Evolutionary conservation across 768 basidiomycete species (phyloP).

Genomic region (Tulasnella sp.): DNA sequence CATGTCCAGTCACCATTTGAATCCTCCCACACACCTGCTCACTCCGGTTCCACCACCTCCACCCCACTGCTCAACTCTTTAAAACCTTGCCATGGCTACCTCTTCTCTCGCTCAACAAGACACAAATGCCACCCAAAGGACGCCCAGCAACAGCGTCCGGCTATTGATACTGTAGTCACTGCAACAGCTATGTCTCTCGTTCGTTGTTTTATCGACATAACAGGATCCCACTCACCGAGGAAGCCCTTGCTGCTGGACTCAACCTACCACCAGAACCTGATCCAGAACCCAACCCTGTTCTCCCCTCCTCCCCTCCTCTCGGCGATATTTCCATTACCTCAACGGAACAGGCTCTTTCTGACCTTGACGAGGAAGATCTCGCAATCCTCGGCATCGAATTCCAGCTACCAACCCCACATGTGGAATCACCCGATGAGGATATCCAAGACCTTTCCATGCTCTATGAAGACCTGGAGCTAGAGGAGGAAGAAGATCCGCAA

Average conservation of each 20-base stretch:
- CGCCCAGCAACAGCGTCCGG: not conserved
- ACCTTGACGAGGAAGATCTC: too few relatives aligned
- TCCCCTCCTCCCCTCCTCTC: not conserved
- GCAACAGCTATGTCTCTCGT: not conserved
- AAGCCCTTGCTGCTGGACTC: not conserved
- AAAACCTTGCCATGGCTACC: not conserved
- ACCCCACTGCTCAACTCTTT: not conserved
- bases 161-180: not conserved
- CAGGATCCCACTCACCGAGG: not conserved
- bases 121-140: not conserved
- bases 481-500: too few relatives aligned
- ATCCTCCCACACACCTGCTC: not conserved
- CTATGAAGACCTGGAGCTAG: too few relatives aligned
- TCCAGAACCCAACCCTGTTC: not conserved
- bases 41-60: not conserved
- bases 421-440: too few relatives aligned
- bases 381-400: too few relatives aligned
- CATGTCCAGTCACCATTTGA: too few relatives aligned
- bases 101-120: not conserved
- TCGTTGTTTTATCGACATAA: not conserved
- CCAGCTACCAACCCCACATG: too few relatives aligned
- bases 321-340: not conserved
- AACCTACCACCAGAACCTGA: not conserved
- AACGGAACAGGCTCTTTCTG: not conserved
- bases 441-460: too few relatives aligned